A percentile compares a stretch with the other conserved stretches of the same genome.
phyloP scores from a whole-genome alignment of 179 eudicot species.

The Dionaea muscipula region DNA sequence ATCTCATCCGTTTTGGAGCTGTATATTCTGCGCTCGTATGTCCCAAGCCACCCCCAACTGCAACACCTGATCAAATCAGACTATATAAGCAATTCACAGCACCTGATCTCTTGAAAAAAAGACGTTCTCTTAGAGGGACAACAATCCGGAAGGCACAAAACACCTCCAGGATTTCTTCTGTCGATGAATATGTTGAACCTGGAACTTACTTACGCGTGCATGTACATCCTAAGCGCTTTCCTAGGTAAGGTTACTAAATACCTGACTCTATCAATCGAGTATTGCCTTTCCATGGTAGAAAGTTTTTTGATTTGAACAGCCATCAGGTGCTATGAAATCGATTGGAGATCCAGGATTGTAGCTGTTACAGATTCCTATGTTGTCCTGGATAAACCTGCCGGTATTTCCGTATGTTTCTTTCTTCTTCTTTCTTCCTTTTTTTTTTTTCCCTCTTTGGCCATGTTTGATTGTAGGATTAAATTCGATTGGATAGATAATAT shows the following conservation, averaged over 20 bases:
- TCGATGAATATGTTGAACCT: conserved; percentile 64
- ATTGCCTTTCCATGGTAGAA: not conserved
- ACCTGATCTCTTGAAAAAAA: conserved; percentile 42
- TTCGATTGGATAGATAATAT: no score
- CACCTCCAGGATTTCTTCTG: conserved; percentile 50
- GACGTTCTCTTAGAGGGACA: conserved; percentile 72
- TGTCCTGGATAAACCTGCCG: conserved; percentile 91
- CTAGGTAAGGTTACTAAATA: conserved; percentile 48
- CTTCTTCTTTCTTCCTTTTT: not conserved
- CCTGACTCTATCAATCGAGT: not conserved
- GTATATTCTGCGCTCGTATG: conserved; percentile 84
- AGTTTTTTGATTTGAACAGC: not conserved
- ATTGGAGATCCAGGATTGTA: conserved; percentile 78
- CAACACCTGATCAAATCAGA: conserved; percentile 60
- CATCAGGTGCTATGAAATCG: conserved; percentile 86
- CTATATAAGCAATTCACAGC: conserved; percentile 50
- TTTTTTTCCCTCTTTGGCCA: not conserved
- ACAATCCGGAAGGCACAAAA: conserved; percentile 80
- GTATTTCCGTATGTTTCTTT: conserved; percentile 68
- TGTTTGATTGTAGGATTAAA: no score
- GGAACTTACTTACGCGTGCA: conserved; percentile 93
- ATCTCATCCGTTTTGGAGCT: conserved; percentile 91
- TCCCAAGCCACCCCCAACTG: conserved; percentile 81
- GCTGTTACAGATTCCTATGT: conserved; percentile 72
- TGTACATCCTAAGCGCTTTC: conserved; percentile 90